Conservation (phyloP, 1,139 yeast species). For the Pichia sp. region DNA sequence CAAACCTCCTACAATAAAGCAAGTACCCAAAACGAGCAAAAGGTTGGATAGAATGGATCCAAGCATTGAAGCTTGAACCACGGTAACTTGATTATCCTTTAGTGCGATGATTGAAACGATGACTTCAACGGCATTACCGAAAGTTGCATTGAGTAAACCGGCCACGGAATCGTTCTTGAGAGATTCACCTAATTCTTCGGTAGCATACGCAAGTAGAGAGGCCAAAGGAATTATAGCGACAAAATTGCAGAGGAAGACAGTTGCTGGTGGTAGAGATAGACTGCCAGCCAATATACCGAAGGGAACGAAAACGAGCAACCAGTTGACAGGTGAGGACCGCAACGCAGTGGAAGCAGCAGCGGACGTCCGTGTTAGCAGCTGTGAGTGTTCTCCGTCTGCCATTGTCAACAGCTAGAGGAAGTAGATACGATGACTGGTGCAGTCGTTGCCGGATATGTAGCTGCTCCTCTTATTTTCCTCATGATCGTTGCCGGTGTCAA, state of each 20-base stretch:
- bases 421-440: no score
- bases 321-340: constrained; percentile 68
- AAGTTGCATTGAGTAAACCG: constrained; percentile 88
- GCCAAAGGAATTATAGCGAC: constrained; percentile 91
- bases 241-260: constrained; percentile 69
- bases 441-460: no score
- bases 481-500: no score
- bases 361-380: background rate
- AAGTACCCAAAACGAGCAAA: constrained; percentile 86
- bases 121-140: constrained; percentile 91
- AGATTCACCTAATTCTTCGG: constrained; percentile 82
- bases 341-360: constrained; percentile 21
- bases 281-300: constrained; percentile 72
- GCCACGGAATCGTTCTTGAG: constrained; percentile 80
- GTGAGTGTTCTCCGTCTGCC: background rate
- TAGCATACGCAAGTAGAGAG: constrained; percentile 79
- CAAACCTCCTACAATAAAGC: constrained; percentile 89
- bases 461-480: no score
- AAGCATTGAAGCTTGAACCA: constrained; percentile 95
- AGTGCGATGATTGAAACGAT: constrained; percentile 91
- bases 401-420: no score
- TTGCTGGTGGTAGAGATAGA: constrained; percentile 48
- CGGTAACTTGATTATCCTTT: constrained; percentile 75
- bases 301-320: constrained; percentile 75
- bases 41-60: constrained; percentile 88